A percentile compares a stretch with the other conserved stretches of the same genome.
phyloP scores from a whole-genome alignment of 2,329 filamentous ascomycete genomes.

The Samsoniella hepiali region DNA sequence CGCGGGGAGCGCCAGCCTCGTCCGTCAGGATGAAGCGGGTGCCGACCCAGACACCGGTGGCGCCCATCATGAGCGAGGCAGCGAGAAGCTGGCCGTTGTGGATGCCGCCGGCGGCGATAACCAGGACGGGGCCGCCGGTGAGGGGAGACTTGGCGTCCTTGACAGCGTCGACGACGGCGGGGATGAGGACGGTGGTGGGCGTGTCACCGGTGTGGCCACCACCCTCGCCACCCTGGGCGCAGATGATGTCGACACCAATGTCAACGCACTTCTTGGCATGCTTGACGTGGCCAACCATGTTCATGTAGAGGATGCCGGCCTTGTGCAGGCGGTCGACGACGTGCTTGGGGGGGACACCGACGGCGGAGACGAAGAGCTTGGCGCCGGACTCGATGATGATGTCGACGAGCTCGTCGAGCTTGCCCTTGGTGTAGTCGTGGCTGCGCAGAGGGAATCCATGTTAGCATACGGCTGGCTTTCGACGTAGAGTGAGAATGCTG shows the following conservation, averaged over 20 bases:
- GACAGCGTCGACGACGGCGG: constrained; percentile 79
- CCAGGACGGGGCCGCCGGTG: constrained; percentile 82
- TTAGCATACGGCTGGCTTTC: constrained; percentile 3
- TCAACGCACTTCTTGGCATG: constrained; percentile 96
- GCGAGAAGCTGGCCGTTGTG: constrained; percentile 90
- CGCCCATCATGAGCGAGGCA: constrained; percentile 87
- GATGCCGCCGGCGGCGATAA: constrained; percentile 90
- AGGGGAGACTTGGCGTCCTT: constrained; percentile 80
- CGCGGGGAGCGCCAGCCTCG: constrained; percentile 88
- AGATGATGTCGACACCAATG: constrained; percentile 91
- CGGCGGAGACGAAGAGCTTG: constrained; percentile 92
- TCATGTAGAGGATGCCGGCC: constrained; percentile 92
- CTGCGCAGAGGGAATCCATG: constrained; percentile 42
- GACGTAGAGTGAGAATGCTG: not conserved
- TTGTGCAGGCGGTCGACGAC: constrained; percentile 90
- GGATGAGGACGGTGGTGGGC: constrained; percentile 88
- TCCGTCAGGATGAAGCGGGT: constrained; percentile 92
- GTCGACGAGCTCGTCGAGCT: constrained; percentile 84
- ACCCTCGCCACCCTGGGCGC: constrained; percentile 95
- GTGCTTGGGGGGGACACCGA: constrained; percentile 84
- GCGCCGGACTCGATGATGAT: constrained; percentile 91
- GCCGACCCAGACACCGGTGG: constrained; percentile 90
- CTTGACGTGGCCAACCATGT: constrained; percentile 99
- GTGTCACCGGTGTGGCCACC: constrained; percentile 95
- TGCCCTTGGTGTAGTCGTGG: constrained; percentile 99